phyloP scores from a whole-genome alignment of 352 stramenopile species.

The Bremia lactucae region DNA sequence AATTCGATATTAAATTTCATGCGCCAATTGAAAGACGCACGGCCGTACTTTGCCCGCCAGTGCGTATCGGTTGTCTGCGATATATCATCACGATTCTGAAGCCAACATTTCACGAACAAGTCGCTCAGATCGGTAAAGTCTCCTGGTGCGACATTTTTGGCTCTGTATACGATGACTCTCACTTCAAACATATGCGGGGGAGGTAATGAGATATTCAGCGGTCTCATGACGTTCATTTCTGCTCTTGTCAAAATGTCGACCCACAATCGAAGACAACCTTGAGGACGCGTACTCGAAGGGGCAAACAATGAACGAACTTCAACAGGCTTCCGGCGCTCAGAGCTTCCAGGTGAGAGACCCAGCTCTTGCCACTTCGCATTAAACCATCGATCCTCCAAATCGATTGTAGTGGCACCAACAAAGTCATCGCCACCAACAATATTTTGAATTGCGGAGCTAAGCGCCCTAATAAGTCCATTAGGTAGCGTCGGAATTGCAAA shows the following conservation, averaged over 20 bases:
- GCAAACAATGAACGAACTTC: constrained; percentile 56
- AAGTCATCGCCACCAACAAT: constrained; percentile 75
- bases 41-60: constrained; percentile 82
- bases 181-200: constrained; percentile 75
- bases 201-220: constrained; percentile 76
- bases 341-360: constrained; percentile 20
- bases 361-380: constrained; percentile 75
- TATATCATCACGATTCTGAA: constrained; percentile 67
- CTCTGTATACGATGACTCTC: constrained; percentile 88
- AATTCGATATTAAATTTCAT: constrained; percentile 87
- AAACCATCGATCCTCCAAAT: constrained; percentile 91
- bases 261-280: constrained; percentile 74
- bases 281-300: constrained; percentile 57
- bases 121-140: constrained; percentile 85
- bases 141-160: constrained; percentile 76
- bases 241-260: constrained; percentile 80
- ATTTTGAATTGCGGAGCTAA: constrained; percentile 33
- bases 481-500: constrained; percentile 51
- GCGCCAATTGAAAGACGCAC: constrained; percentile 87
- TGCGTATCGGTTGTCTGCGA: constrained; percentile 84
- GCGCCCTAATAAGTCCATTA: constrained; percentile 36
- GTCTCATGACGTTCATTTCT: constrained; percentile 57
- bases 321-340: constrained; percentile 44
- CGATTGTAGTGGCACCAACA: constrained; percentile 86
- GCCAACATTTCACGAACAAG: constrained; percentile 84